phyloP scores from a whole-genome alignment of 805 yeast species.

The Peterozyma xylosa region DNA sequence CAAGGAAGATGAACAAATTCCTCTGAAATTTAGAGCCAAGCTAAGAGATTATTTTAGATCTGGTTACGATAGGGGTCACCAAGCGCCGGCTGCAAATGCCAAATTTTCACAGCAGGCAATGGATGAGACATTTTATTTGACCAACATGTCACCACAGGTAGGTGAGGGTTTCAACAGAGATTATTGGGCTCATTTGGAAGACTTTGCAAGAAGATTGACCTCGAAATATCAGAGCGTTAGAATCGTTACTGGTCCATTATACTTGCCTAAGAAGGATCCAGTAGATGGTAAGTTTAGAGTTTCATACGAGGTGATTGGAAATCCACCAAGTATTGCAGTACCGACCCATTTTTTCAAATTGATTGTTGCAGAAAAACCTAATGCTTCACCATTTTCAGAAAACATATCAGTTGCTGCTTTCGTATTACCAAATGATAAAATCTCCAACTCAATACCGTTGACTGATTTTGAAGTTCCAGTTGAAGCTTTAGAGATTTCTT shows the following conservation, averaged over 20 bases:
- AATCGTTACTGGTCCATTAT: constrained; percentile 89
- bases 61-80: constrained; percentile 96
- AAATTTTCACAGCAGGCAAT: constrained; percentile 84
- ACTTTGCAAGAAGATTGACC: constrained; percentile 76
- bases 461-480: constrained; percentile 79
- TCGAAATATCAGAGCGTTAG: constrained; percentile 67
- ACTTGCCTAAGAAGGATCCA: constrained; percentile 67
- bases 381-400: constrained; percentile 25
- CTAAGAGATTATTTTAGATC: constrained; percentile 86
- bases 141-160: constrained; percentile 94
- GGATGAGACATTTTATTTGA: constrained; percentile 87
- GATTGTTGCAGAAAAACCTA: constrained; percentile 70
- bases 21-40: constrained; percentile 65
- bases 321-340: constrained; percentile 93
- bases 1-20: constrained; percentile 80
- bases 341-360: constrained; percentile 96
- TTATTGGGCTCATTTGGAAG: constrained; percentile 96
- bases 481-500: constrained; percentile 79
- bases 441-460: constrained; percentile 64
- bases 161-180: constrained; percentile 97
- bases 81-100: constrained; percentile 97
- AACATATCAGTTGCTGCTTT: constrained; percentile 81
- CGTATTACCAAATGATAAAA: constrained; percentile 83
- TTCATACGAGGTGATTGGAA: constrained; percentile 87
- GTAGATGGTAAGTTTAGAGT: constrained; percentile 81